Percentiles rank a stretch among this genome's conserved stretches.
Conservation (phyloP, 179 eudicot genomes). For the Spergularia azorica region DNA sequence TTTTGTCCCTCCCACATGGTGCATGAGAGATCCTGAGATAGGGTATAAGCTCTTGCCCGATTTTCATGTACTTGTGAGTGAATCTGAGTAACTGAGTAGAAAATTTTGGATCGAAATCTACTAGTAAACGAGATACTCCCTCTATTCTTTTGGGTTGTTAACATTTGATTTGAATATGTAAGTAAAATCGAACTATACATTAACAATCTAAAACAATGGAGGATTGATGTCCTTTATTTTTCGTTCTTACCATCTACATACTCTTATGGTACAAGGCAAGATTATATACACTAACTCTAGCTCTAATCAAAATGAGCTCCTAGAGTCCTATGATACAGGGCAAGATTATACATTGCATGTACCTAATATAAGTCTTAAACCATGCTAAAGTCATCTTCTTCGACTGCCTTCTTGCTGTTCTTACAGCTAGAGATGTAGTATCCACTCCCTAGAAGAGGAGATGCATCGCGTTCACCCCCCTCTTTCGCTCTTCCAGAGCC, state of each 20-base stretch:
- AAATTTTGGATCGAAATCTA: too few species aligned
- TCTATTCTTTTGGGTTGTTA: too few species aligned
- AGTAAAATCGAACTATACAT: too few species aligned
- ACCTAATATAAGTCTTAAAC: conserved; percentile 37
- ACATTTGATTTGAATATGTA: too few species aligned
- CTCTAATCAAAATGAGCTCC: not conserved
- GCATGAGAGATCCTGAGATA: too few species aligned
- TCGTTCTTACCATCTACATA: not conserved
- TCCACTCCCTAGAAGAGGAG: conserved; percentile 57
- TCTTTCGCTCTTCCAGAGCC: conserved; percentile 30
- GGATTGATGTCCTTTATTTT: not conserved
- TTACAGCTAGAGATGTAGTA: conserved; percentile 41
- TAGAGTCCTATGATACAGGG: not conserved
- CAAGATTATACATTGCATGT: too few species aligned
- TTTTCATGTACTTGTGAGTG: too few species aligned
- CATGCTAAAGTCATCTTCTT: conserved; percentile 34
- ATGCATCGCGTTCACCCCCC: conserved; percentile 28
- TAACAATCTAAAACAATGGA: too few species aligned
- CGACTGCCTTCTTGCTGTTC: conserved; percentile 38
- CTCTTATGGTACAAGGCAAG: not conserved
- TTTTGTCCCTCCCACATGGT: too few species aligned
- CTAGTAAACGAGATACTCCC: too few species aligned
- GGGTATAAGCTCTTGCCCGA: too few species aligned
- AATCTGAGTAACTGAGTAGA: too few species aligned
- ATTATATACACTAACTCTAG: not conserved